phyloP scores from a whole-genome alignment of 2,329 filamentous ascomycete genomes.

The Cryphonectria japonica region DNA sequence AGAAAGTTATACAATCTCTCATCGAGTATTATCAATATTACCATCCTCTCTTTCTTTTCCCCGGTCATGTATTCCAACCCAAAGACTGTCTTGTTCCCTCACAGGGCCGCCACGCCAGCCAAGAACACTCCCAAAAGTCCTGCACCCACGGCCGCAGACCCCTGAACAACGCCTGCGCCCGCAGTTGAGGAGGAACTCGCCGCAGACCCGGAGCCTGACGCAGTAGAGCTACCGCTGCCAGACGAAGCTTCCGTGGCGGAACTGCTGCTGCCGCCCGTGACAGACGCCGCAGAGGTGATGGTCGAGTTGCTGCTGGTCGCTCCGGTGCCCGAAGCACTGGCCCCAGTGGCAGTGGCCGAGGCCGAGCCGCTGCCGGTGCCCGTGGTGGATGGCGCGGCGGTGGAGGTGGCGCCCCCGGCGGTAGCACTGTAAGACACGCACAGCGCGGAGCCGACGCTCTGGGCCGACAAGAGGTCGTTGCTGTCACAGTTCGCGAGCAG shows the following conservation, averaged over 20 bases:
- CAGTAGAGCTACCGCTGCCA: not conserved
- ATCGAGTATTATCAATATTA: not conserved
- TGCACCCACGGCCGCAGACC: constrained; percentile 16
- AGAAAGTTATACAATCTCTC: not conserved
- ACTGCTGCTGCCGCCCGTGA: constrained; percentile 6
- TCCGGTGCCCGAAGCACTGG: not conserved
- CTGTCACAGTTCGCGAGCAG: constrained; percentile 39
- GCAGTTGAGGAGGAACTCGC: constrained; percentile 7
- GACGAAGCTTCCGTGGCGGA: not conserved
- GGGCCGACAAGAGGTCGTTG: constrained; percentile 36
- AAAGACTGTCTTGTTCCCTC: not conserved
- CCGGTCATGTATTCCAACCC: not conserved
- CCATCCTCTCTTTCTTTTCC: not conserved
- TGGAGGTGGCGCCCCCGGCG: constrained; percentile 23
- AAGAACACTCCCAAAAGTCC: constrained; percentile 18
- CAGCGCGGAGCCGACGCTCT: constrained; percentile 38
- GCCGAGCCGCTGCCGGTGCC: not conserved
- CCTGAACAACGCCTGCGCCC: constrained; percentile 12
- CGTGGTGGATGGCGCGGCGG: constrained; percentile 20
- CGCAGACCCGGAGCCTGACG: not conserved
- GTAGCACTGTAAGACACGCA: constrained; percentile 38
- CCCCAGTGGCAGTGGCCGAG: not conserved
- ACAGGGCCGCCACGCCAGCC: constrained; percentile 21
- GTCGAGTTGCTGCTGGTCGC: constrained; percentile 2
- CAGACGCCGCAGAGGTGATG: constrained; percentile 10